Evolutionary conservation across 768 basidiomycete species (phyloP).

Genomic region (Mycena leptocephala): DNA sequence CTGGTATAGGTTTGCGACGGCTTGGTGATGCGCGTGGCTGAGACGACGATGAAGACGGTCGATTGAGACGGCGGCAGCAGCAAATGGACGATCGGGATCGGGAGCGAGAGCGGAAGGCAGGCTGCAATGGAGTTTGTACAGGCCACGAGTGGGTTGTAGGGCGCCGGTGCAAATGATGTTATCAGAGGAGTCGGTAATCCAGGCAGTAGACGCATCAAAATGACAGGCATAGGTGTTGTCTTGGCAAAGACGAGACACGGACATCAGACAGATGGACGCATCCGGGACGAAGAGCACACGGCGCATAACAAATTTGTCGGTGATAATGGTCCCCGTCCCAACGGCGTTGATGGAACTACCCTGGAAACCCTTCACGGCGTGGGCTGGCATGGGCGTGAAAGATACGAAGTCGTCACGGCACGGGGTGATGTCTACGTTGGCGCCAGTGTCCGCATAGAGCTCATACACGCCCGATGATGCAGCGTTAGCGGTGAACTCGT

Average conservation of each 20-base stretch:
- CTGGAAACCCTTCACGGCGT: background rate
- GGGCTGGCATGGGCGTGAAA: background rate
- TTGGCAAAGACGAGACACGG: background rate
- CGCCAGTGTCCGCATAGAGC: background rate
- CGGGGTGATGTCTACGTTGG: background rate
- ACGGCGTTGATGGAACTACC: background rate
- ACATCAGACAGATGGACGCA: background rate
- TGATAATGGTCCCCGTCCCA: background rate
- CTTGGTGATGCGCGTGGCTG: slow-evolving; percentile 18
- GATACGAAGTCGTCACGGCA: background rate
- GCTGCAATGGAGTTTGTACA: background rate
- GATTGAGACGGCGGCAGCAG: background rate
- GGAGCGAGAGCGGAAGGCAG: background rate
- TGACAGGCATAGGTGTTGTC: background rate
- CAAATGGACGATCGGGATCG: too few species aligned
- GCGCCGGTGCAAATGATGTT: background rate
- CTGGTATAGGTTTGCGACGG: background rate
- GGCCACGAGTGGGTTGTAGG: background rate
- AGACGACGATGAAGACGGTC: background rate
- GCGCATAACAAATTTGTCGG: background rate
- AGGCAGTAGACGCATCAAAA: background rate
- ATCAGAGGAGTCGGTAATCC: background rate
- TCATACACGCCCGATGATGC: background rate
- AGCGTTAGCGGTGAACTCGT: background rate
- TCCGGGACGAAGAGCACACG: background rate